Evolutionary conservation across 495 filamentous ascomycete species (phyloP).

Genomic region (Cairneyella variabilis): DNA sequence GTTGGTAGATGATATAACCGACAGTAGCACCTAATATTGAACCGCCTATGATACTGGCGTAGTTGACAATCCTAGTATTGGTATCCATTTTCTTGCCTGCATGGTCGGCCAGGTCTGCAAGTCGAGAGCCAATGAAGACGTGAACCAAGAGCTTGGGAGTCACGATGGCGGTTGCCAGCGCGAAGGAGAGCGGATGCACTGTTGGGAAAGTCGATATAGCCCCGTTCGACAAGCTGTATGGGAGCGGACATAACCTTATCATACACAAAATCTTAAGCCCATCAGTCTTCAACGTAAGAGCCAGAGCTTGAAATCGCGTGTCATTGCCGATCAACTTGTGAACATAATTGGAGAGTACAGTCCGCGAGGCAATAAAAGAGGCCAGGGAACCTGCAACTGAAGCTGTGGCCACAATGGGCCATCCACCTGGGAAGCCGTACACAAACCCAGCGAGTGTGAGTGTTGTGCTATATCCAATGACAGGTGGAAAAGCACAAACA

Average conservation of each 20-base stretch:
- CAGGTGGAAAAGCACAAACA: conserved; percentile 77
- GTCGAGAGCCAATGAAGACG: conserved; percentile 76
- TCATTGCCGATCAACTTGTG: conserved; percentile 76
- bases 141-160: conserved; percentile 86
- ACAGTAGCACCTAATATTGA: conserved; percentile 69
- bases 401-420: conserved; percentile 78
- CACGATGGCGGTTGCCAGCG: conserved; percentile 71
- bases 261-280: conserved; percentile 85
- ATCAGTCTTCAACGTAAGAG: conserved; percentile 67
- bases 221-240: conserved; percentile 93
- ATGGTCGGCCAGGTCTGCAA: conserved; percentile 67
- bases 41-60: conserved; percentile 67
- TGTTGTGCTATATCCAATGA: conserved; percentile 85
- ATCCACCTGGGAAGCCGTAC: conserved; percentile 90
- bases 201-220: conserved; percentile 92
- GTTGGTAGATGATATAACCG: conserved; percentile 80
- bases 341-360: conserved; percentile 72
- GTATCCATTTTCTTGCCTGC: conserved; percentile 60
- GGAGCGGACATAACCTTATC: conserved; percentile 89
- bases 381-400: conserved; percentile 73
- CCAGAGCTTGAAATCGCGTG: conserved; percentile 62
- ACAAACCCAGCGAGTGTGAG: conserved; percentile 88
- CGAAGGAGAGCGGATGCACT: conserved; percentile 71
- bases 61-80: conserved; percentile 71
- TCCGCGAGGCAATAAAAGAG: conserved; percentile 76